Base-by-base conservation (phyloP, 371 early-diverging fungal species). In the Mortierella sp. region DNA sequence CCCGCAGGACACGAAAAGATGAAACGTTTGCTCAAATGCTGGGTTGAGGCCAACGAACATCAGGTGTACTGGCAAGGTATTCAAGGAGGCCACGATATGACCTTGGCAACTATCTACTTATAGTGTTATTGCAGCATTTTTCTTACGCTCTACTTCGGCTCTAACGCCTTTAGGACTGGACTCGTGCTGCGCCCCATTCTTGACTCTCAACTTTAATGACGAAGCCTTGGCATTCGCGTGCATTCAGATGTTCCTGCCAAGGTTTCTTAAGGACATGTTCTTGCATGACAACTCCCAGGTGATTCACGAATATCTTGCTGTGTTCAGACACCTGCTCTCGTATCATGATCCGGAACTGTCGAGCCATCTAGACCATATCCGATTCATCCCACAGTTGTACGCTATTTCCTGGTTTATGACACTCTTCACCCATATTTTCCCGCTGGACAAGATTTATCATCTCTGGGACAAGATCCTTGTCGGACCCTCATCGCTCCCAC, bases 41-140 rank as follows among this genome's bases (percentile, higher is more conserved):
- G 92, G 92, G 82, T 91, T 0, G 80, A 83, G 2, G 86, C 84
- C 0, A 89, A 91, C 54, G 82, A 76, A 15, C 65, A 83, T 9
- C 62, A 84, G n/a, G 94, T 92, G 14, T 95, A 95, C 61, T 95
- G 95, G 95, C 95, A 95, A 89, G 94, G 92, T 85, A 82, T n/a
- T 23, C 1, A 50, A 43, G 8, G 9, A 12, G 2, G 28, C n/a
- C 24, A 26, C 9, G 5, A 15, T 55, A 26, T 55, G 37, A 34
- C n/a, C n/a, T n/a, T n/a, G n/a, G n/a, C n/a, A n/a, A n/a, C n/a
- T n/a, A n/a, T n/a, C n/a, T n/a, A n/a, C n/a, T n/a, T n/a, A n/a
- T n/a, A n/a, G n/a, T n/a, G n/a, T n/a, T n/a, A n/a, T n/a, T n/a
- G n/a, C 34, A 28, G 12, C 23, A 27, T 51, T 34, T 3, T 24